These are phyloP conservation scores for Euclidium syriacum DNA, from an alignment of 345 rosid genomes.

Conservation along the genomic window DNA sequence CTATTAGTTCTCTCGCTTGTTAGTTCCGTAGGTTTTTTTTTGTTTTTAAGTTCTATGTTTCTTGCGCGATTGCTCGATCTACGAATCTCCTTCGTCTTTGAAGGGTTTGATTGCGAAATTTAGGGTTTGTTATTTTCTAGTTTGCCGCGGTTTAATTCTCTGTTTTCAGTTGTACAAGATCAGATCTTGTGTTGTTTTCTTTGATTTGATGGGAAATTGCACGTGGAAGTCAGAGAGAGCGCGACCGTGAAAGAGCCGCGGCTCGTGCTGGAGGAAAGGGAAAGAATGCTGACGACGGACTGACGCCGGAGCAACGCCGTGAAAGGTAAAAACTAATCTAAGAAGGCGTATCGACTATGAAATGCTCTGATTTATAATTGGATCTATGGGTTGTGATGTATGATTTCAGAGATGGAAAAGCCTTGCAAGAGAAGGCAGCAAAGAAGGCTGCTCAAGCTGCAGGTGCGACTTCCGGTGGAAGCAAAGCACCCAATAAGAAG, in stretches of 20 bases:
- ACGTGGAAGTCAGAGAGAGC: conserved; percentile 83
- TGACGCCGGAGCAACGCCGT: conserved; percentile 92
- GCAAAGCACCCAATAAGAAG: conserved; percentile 38
- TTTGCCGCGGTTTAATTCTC: neutral
- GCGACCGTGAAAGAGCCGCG: conserved; percentile 81
- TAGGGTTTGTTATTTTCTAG: neutral
- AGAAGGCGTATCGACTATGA: neutral
- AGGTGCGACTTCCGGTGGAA: conserved; percentile 32
- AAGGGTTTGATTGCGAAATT: neutral
- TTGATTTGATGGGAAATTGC: conserved; percentile 14
- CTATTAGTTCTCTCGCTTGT: neutral
- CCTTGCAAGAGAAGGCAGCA: conserved; percentile 81
- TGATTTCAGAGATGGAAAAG: conserved; percentile 66
- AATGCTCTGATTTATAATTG: neutral
- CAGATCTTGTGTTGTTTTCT: conserved; percentile 17
- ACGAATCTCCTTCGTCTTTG: neutral
- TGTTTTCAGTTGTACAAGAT: neutral
- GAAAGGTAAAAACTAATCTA: conserved; percentile 44
- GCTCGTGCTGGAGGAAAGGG: conserved; percentile 41
- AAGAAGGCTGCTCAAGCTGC: conserved; percentile 77
- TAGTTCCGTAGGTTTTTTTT: neutral
- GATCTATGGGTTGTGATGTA: neutral
- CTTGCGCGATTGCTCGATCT: conserved; percentile 2
- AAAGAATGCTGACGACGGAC: conserved; percentile 46
- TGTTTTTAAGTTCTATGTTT: neutral